These are phyloP conservation scores for Calonectria crousiana DNA, from an alignment of 2,329 filamentous ascomycete genomes.

Conservation along the genomic window DNA sequence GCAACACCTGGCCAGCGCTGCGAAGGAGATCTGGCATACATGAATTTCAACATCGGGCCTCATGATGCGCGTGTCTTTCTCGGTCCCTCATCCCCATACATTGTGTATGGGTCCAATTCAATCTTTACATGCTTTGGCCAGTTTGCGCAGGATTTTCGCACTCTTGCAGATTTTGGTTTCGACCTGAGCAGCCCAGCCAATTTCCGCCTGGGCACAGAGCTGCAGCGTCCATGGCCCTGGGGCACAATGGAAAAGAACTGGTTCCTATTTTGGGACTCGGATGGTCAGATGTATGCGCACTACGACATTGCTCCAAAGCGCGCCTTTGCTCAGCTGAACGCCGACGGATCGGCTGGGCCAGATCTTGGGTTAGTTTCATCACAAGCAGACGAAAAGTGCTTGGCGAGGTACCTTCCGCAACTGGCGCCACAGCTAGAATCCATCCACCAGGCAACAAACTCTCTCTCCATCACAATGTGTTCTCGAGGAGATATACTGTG, in stretches of 20 bases:
- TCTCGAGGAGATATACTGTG: constrained; percentile 59
- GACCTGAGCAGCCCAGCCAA: constrained; percentile 41
- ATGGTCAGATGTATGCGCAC: constrained; percentile 62
- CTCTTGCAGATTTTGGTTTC: constrained; percentile 58
- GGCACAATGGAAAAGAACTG: constrained; percentile 70
- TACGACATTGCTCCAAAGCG: constrained; percentile 65
- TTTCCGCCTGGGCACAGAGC: constrained; percentile 61
- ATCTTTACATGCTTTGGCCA: constrained; percentile 67
- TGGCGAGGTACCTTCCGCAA: constrained; percentile 59
- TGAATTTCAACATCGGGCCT: constrained; percentile 62
- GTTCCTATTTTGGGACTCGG: constrained; percentile 70
- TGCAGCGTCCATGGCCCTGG: constrained; percentile 62
- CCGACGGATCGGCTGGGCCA: constrained; percentile 59
- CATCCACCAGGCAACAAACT: constrained; percentile 72
- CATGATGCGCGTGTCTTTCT: constrained; percentile 71
- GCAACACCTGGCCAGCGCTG: constrained; percentile 60
- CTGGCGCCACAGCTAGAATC: constrained; percentile 53
- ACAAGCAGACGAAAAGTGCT: constrained; percentile 57
- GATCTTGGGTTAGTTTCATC: constrained; percentile 57
- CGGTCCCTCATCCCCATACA: constrained; percentile 62
- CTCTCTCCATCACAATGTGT: constrained; percentile 67
- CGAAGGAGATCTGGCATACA: constrained; percentile 54
- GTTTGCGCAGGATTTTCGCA: constrained; percentile 66
- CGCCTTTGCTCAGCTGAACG: constrained; percentile 59
- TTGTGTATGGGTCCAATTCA: constrained; percentile 69